These are phyloP conservation scores for Cladophialophora bantiana DNA, from an alignment of 2,329 filamentous ascomycete species.

Conservation along the genomic window DNA sequence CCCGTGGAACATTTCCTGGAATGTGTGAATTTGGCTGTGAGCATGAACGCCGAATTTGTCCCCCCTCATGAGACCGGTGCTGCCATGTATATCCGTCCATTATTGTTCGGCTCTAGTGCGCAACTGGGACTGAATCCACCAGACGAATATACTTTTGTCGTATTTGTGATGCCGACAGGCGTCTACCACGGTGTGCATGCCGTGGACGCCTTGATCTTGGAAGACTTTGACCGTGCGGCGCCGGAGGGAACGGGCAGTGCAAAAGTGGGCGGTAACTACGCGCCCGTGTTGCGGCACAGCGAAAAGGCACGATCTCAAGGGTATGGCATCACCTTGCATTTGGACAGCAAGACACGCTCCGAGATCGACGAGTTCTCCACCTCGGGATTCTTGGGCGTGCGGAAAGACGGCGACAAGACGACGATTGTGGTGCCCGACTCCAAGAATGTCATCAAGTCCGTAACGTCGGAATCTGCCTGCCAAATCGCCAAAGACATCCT, in stretches of 20 bases:
- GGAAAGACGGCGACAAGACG: slow-evolving; percentile 58
- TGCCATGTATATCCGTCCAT: slow-evolving; percentile 89
- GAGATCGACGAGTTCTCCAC: slow-evolving; percentile 97
- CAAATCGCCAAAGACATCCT: slow-evolving; percentile 73
- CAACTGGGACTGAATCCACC: slow-evolving; percentile 86
- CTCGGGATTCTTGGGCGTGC: slow-evolving; percentile 86
- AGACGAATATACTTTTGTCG: slow-evolving; percentile 89
- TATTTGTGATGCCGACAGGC: slow-evolving; percentile 89
- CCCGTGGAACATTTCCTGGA: slow-evolving; percentile 78
- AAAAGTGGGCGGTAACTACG: slow-evolving; percentile 97
- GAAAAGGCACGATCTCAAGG: slow-evolving; percentile 79
- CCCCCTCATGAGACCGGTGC: slow-evolving; percentile 88
- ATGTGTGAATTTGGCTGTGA: slow-evolving; percentile 80
- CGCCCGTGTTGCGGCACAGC: slow-evolving; percentile 86
- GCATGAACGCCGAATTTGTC: slow-evolving; percentile 87
- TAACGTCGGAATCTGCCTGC: slow-evolving; percentile 80
- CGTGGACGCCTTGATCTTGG: slow-evolving; percentile 85
- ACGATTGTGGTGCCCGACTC: slow-evolving; percentile 88
- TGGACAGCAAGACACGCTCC: slow-evolving; percentile 82
- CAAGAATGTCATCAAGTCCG: slow-evolving; percentile 83
- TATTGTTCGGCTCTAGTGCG: slow-evolving; percentile 85
- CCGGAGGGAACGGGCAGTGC: slow-evolving; percentile 87
- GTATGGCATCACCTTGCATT: slow-evolving; percentile 91
- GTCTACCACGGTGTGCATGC: slow-evolving; percentile 91
- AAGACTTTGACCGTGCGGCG: slow-evolving; percentile 93